phyloP scores from a whole-genome alignment of 2,329 filamentous ascomycete species.

The Trichoderma guizhouense region DNA sequence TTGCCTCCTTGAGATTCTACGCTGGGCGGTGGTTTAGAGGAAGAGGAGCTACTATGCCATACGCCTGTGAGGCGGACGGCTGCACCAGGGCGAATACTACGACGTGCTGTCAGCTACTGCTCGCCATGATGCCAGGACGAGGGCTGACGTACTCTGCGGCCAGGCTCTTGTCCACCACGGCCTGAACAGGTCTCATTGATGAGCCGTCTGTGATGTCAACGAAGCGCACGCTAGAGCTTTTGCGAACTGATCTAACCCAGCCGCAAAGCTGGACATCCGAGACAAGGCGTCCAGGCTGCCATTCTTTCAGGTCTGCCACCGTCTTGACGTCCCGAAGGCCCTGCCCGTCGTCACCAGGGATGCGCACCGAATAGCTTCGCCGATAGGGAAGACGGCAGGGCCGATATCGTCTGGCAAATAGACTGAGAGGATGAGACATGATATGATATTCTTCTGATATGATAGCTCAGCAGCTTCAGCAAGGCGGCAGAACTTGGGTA shows the following conservation, averaged over 20 bases:
- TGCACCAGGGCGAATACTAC: conserved; percentile 74
- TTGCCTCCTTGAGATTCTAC: conserved; percentile 1
- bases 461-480: neutral
- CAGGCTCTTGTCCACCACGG: conserved; percentile 68
- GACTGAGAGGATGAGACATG: conserved; percentile 11
- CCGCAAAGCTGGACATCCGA: conserved; percentile 65
- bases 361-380: conserved; percentile 35
- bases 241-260: conserved; percentile 78
- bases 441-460: conserved; percentile 1
- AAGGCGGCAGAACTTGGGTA: neutral
- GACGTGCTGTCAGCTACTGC: conserved; percentile 9
- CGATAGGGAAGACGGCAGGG: neutral
- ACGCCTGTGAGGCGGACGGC: conserved; percentile 74
- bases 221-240: conserved; percentile 82
- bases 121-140: neutral
- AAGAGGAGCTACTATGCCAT: conserved; percentile 52
- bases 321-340: conserved; percentile 38
- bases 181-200: conserved; percentile 74
- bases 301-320: conserved; percentile 55
- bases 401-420: conserved; percentile 10
- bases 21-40: conserved; percentile 8
- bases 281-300: conserved; percentile 40
- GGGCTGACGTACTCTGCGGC: conserved; percentile 62
- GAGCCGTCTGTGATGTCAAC: conserved; percentile 86
- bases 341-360: conserved; percentile 21